phyloP scores from a whole-genome alignment of 148 eudicot species.

The Rhododendron griersonianum region DNA sequence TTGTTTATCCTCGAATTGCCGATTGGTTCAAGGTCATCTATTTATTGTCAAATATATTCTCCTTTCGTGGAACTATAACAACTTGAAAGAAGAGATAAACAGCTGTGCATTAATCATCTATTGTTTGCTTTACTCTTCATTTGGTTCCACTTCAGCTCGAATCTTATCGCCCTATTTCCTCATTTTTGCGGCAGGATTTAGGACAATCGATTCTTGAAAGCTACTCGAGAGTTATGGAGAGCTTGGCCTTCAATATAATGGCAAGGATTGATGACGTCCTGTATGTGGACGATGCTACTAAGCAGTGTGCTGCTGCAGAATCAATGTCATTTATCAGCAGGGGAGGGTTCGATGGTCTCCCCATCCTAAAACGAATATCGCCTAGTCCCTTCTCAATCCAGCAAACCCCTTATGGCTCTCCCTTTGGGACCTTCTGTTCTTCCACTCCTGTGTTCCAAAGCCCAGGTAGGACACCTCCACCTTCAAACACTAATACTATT shows the following conservation, averaged over 20 bases:
- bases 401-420: conserved; percentile 73
- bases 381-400: conserved; percentile 96
- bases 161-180: neutral
- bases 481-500: conserved; percentile 16
- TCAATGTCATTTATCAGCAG: conserved; percentile 56
- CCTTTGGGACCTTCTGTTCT: conserved; percentile 81
- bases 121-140: neutral
- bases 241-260: conserved; percentile 88
- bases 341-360: conserved; percentile 69
- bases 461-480: conserved; percentile 50
- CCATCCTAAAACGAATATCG: conserved; percentile 75
- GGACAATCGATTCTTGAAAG: conserved; percentile 99
- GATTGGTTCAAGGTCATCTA: neutral
- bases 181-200: conserved; percentile 62
- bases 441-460: conserved; percentile 62
- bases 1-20: too few species aligned
- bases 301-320: conserved; percentile 56
- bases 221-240: conserved; percentile 97
- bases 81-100: neutral
- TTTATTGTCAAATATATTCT: neutral
- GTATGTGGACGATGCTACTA: conserved; percentile 73
- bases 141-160: neutral
- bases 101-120: neutral
- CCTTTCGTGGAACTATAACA: neutral
- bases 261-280: conserved; percentile 84